Percentiles rank a stretch among this genome's conserved stretches.
These are phyloP conservation scores for Wickerhamiella sergipiensis DNA, from an alignment of 805 yeast genomes.

Conservation along the genomic window DNA sequence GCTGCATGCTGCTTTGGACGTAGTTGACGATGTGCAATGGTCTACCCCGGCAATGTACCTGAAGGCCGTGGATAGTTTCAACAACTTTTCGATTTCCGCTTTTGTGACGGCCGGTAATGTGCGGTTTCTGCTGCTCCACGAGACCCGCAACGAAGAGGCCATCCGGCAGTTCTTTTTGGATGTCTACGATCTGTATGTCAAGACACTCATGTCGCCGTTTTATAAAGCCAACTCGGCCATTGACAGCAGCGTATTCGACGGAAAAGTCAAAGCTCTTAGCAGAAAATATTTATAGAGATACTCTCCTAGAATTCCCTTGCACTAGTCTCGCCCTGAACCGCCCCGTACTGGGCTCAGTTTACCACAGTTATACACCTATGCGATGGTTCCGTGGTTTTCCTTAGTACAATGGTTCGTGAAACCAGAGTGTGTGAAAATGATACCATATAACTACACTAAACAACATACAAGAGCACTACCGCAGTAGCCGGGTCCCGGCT, in stretches of 20 bases:
- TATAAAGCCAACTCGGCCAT: slow-evolving; percentile 67
- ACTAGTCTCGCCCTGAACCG: no score
- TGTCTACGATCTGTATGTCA: slow-evolving; percentile 76
- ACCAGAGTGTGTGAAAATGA: no score
- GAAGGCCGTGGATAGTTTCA: slow-evolving; percentile 73
- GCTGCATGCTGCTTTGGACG: slow-evolving; percentile 75
- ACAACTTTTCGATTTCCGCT: slow-evolving; percentile 70
- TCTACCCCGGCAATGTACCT: slow-evolving; percentile 48
- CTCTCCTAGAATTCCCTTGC: background rate
- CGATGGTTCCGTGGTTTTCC: no score
- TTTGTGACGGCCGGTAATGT: slow-evolving; percentile 80
- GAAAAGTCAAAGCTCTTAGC: slow-evolving; percentile 55
- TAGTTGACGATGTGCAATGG: slow-evolving; percentile 89
- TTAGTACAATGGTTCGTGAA: no score
- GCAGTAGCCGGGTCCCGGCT: background rate
- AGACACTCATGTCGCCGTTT: slow-evolving; percentile 75
- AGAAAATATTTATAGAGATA: slow-evolving; percentile 59
- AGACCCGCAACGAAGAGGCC: slow-evolving; percentile 49
- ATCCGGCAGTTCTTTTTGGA: slow-evolving; percentile 76
- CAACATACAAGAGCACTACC: no score
- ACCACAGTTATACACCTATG: no score
- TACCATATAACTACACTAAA: no score
- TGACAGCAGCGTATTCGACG: slow-evolving; percentile 59
- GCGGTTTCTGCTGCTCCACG: slow-evolving; percentile 62
- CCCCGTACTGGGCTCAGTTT: no score